Conservation (phyloP, 768 basidiomycete genomes). For the Mycena sanguinolenta region DNA sequence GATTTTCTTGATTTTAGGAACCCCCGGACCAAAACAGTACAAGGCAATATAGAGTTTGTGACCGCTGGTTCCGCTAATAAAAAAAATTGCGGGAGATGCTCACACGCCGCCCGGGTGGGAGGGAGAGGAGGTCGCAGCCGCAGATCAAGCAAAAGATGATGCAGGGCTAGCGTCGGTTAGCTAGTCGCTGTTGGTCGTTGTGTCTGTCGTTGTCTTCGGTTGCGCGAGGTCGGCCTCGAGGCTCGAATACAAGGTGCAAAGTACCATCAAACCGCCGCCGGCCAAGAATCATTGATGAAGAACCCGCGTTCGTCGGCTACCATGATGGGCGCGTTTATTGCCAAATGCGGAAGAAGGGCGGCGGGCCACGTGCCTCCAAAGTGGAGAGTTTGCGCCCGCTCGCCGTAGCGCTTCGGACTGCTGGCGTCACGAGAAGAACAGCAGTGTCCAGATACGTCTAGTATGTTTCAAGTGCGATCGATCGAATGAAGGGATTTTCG, state of each 20-base stretch:
- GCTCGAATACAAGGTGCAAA: conserved; percentile 32
- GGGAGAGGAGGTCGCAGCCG: background rate
- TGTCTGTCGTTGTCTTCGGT: too few relatives aligned
- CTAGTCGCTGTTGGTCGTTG: too few relatives aligned
- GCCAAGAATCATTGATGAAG: conserved; percentile 19
- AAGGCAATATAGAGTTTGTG: conserved; percentile 6
- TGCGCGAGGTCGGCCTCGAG: conserved; percentile 32
- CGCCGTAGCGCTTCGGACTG: background rate
- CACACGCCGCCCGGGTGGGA: conserved; percentile 27
- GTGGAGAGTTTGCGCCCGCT: background rate
- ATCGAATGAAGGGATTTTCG: conserved; percentile 24
- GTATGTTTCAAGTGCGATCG: conserved; percentile 14
- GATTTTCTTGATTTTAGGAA: background rate
- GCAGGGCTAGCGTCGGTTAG: conserved; percentile 8
- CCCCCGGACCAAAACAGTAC: background rate
- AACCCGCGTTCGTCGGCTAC: background rate
- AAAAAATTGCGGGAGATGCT: background rate
- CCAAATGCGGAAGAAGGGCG: conserved; percentile 30
- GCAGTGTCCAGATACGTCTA: conserved; percentile 2
- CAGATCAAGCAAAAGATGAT: conserved; percentile 7
- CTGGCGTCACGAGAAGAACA: background rate
- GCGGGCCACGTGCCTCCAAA: conserved; percentile 23
- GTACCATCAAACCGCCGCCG: conserved; percentile 20
- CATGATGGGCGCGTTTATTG: conserved; percentile 1
- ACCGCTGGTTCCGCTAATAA: background rate